Conservation (phyloP, 306 rosid species). For the Cucurbita moschata region DNA sequence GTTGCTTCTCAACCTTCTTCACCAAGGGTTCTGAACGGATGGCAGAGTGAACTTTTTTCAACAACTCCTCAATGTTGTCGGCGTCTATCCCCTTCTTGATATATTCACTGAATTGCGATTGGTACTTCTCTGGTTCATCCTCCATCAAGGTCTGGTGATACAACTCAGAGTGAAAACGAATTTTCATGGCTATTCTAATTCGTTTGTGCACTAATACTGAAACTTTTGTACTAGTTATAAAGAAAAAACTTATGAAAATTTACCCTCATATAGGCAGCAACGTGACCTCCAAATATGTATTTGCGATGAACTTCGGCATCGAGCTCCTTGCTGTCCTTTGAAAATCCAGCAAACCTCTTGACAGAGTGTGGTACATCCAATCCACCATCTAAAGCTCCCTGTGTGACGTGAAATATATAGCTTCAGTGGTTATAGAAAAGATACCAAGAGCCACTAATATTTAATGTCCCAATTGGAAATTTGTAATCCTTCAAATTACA, state of each 20-base stretch:
- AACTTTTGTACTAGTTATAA: too few relatives aligned
- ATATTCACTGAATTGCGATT: slow-evolving; percentile 49
- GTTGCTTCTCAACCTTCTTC: slow-evolving; percentile 32
- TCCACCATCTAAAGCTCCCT: slow-evolving; percentile 71
- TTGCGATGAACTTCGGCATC: slow-evolving; percentile 61
- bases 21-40: slow-evolving; percentile 41
- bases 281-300: slow-evolving; percentile 53
- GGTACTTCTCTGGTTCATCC: slow-evolving; percentile 67
- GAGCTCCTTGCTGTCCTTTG: slow-evolving; percentile 38
- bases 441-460: too few relatives aligned
- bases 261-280: slow-evolving; percentile 49
- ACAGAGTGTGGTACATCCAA: slow-evolving; percentile 62
- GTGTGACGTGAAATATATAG: slow-evolving; percentile 31
- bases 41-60: slow-evolving; percentile 63
- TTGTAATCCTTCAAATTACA: too few relatives aligned
- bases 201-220: neutral
- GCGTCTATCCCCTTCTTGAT: slow-evolving; percentile 40
- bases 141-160: slow-evolving; percentile 26
- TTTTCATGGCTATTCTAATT: neutral
- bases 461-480: too few relatives aligned
- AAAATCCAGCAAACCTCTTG: slow-evolving; percentile 58
- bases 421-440: neutral
- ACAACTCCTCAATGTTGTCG: slow-evolving; percentile 39
- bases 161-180: neutral
- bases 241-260: neutral